Conservation (phyloP, 192 early-diverging fungal genomes). For the Rhizophagus prolifer region DNA sequence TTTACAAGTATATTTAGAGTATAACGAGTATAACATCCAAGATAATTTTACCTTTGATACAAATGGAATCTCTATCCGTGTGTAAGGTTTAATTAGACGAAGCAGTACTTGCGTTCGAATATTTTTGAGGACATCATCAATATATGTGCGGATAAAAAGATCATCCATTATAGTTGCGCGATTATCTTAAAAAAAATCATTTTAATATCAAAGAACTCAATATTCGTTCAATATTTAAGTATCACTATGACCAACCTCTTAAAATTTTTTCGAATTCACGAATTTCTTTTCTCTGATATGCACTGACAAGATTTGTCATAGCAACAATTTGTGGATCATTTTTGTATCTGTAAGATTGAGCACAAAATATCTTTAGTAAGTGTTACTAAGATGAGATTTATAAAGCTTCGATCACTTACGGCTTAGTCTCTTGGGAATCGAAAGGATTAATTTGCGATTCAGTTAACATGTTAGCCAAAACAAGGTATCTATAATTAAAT, state of each 20-base stretch:
- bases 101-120: constrained; percentile 91
- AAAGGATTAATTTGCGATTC: constrained; percentile 96
- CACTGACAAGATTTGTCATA: constrained; percentile 90
- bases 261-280: constrained; percentile 87
- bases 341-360: constrained; percentile 65
- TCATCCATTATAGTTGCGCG: constrained; percentile 80
- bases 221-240: neutral
- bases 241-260: constrained; percentile 34
- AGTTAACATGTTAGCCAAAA: constrained; percentile 95
- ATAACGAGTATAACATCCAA: neutral
- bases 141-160: constrained; percentile 85
- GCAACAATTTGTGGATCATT: constrained; percentile 88
- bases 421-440: constrained; percentile 95
- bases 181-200: constrained; percentile 60
- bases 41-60: constrained; percentile 61
- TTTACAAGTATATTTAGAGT: neutral
- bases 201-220: too few species aligned
- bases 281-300: constrained; percentile 89
- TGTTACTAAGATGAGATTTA: neutral
- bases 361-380: constrained; percentile 7
- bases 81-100: constrained; percentile 86
- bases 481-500: constrained; percentile 64
- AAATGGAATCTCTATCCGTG: constrained; percentile 81
- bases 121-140: constrained; percentile 89
- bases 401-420: constrained; percentile 47